Percentiles rank a stretch among this genome's conserved stretches.
These are phyloP conservation scores for Bonnemaisonia californica DNA, from an alignment of 31 red algal species.

Conservation along the genomic window DNA sequence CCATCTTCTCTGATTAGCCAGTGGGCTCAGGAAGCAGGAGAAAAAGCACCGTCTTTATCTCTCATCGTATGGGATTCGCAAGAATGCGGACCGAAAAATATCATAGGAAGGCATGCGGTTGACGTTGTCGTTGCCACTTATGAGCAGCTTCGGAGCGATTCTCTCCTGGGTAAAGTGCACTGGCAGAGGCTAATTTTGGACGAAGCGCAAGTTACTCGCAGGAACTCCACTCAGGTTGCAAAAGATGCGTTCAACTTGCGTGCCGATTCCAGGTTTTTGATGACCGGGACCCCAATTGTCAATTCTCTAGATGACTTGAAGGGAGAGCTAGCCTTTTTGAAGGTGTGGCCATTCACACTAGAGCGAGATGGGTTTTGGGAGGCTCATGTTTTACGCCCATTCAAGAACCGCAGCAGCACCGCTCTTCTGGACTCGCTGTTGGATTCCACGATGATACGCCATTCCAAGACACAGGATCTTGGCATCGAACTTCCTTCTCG, in stretches of 20 bases:
- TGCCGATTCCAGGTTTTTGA: conserved; percentile 64
- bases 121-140: conserved; percentile 71
- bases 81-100: neutral
- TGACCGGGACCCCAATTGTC: conserved; percentile 75
- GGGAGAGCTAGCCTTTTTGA: conserved; percentile 67
- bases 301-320: conserved; percentile 57
- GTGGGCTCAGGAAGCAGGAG: conserved; percentile 47
- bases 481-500: conserved; percentile 39
- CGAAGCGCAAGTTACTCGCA: conserved; percentile 72
- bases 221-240: conserved; percentile 57
- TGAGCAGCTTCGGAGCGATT: conserved; percentile 43
- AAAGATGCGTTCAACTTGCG: conserved; percentile 68
- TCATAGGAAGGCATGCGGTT: conserved; percentile 43
- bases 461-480: conserved; percentile 60
- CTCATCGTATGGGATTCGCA: conserved; percentile 42
- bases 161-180: conserved; percentile 36
- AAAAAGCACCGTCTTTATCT: conserved; percentile 48
- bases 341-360: conserved; percentile 72
- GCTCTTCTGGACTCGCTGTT: conserved; percentile 41
- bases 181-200: conserved; percentile 73
- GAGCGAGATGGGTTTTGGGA: conserved; percentile 71
- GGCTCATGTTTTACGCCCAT: conserved; percentile 19
- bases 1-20: conserved; percentile 53
- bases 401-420: neutral
- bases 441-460: conserved; percentile 71